Conservation (phyloP, 352 stramenopile genomes). For the Phytophthora pseudosyringae region DNA sequence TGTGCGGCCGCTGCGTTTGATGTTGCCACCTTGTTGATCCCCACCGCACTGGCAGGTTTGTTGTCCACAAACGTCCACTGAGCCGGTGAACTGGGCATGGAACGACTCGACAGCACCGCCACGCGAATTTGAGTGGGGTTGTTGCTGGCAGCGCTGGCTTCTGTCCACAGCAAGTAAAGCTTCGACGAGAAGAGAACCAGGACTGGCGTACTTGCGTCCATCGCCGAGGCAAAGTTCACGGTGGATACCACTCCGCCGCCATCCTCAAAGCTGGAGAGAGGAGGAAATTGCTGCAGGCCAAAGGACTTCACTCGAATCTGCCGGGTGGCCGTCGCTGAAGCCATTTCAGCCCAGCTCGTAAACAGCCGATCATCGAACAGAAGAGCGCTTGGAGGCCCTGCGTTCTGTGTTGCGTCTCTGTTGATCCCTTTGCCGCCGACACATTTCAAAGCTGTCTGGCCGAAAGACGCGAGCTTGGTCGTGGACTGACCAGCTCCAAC, state of each 20-base stretch:
- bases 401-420: constrained; percentile 41
- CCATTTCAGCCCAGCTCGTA: constrained; percentile 58
- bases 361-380: constrained; percentile 46
- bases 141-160: constrained; percentile 33
- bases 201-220: constrained; percentile 43
- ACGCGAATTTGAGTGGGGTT: constrained; percentile 61
- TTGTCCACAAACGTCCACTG: constrained; percentile 54
- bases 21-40: constrained; percentile 57
- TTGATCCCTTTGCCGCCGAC: constrained; percentile 54
- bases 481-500: constrained; percentile 53
- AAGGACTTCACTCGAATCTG: constrained; percentile 63
- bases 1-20: constrained; percentile 43
- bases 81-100: constrained; percentile 22
- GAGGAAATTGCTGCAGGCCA: constrained; percentile 39
- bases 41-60: constrained; percentile 23
- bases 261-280: constrained; percentile 52
- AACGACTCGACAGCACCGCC: constrained; percentile 37
- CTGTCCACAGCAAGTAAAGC: constrained; percentile 65
- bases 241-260: constrained; percentile 33
- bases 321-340: constrained; percentile 5
- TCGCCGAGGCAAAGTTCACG: constrained; percentile 54
- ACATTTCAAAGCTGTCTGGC: constrained; percentile 52
- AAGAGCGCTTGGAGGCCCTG: constrained; percentile 24
- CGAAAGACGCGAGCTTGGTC: constrained; percentile 46
- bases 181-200: constrained; percentile 34